Conservation (phyloP, 768 basidiomycete species). For the Lactarius vividus region DNA sequence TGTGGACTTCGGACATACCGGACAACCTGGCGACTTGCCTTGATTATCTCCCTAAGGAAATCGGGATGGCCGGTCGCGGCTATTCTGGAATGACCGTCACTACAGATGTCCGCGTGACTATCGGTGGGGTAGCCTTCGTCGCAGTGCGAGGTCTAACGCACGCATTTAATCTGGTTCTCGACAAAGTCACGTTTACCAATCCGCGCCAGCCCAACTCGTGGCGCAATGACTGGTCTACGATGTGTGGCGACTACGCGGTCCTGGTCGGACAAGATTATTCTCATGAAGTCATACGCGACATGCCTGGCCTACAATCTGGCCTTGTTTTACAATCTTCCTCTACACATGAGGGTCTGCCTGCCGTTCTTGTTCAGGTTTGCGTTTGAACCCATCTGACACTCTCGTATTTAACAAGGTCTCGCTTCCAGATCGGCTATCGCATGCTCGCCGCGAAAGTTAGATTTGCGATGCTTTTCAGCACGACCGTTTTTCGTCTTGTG, state of each 20-base stretch:
- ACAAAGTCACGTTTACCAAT: neutral
- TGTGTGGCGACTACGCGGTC: slow-evolving; percentile 7
- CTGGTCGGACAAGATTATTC: slow-evolving; percentile 16
- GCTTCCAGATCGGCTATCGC: slow-evolving; percentile 11
- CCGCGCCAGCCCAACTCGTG: slow-evolving; percentile 16
- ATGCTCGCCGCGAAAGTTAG: slow-evolving; percentile 15
- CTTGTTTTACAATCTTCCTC: slow-evolving; percentile 11
- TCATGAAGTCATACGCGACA: neutral
- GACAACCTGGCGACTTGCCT: slow-evolving; percentile 18
- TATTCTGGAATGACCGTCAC: slow-evolving; percentile 12
- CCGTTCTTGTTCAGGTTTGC: slow-evolving; percentile 16
- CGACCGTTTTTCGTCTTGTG: slow-evolving; percentile 7
- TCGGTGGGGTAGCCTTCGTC: slow-evolving; percentile 1
- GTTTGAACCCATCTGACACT: neutral
- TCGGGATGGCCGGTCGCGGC: slow-evolving; percentile 12
- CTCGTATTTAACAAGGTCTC: neutral
- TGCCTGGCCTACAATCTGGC: slow-evolving; percentile 13
- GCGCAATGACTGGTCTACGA: slow-evolving; percentile 17
- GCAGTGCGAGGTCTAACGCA: slow-evolving; percentile 9
- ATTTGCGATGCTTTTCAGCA: slow-evolving; percentile 17
- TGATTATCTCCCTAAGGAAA: slow-evolving; percentile 5
- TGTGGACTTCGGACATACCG: slow-evolving; percentile 14
- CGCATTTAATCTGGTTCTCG: neutral
- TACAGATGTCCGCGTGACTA: slow-evolving; percentile 1
- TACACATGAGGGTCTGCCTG: slow-evolving; percentile 17